Conservation (phyloP, 768 basidiomycete genomes). For the Trametes villosa region DNA sequence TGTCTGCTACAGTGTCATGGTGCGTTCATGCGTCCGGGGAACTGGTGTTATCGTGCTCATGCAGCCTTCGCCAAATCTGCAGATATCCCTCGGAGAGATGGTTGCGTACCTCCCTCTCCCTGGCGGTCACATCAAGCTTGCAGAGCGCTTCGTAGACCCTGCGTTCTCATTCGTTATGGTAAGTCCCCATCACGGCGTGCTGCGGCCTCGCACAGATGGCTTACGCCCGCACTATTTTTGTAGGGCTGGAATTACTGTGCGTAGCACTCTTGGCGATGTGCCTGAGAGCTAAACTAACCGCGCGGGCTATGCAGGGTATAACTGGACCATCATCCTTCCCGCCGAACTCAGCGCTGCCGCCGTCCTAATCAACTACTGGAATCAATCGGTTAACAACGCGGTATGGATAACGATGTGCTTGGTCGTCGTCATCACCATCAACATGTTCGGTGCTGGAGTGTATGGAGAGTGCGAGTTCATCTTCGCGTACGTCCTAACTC, state of each 20-base stretch:
- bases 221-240: slow-evolving; percentile 26
- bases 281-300: neutral
- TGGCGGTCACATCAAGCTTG: slow-evolving; percentile 80
- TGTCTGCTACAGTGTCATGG: slow-evolving; percentile 77
- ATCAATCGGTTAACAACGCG: slow-evolving; percentile 58
- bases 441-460: slow-evolving; percentile 74
- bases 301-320: slow-evolving; percentile 40
- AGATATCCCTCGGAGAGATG: slow-evolving; percentile 78
- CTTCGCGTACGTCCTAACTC: slow-evolving; percentile 60
- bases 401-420: slow-evolving; percentile 83
- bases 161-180: slow-evolving; percentile 60
- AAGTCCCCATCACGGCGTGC: slow-evolving; percentile 38
- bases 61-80: slow-evolving; percentile 5
- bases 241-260: slow-evolving; percentile 58
- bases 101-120: slow-evolving; percentile 77
- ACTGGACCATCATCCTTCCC: slow-evolving; percentile 69
- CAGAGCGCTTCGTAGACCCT: slow-evolving; percentile 81
- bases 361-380: slow-evolving; percentile 76
- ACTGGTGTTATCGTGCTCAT: neutral
- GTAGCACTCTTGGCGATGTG: slow-evolving; percentile 6
- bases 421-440: slow-evolving; percentile 75
- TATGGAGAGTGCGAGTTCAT: slow-evolving; percentile 88
- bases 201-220: neutral
- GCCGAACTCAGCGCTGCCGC: slow-evolving; percentile 78
- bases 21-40: slow-evolving; percentile 28